Base-by-base conservation (phyloP, 2,329 filamentous ascomycete species). In the Metarhizium humberi region DNA sequence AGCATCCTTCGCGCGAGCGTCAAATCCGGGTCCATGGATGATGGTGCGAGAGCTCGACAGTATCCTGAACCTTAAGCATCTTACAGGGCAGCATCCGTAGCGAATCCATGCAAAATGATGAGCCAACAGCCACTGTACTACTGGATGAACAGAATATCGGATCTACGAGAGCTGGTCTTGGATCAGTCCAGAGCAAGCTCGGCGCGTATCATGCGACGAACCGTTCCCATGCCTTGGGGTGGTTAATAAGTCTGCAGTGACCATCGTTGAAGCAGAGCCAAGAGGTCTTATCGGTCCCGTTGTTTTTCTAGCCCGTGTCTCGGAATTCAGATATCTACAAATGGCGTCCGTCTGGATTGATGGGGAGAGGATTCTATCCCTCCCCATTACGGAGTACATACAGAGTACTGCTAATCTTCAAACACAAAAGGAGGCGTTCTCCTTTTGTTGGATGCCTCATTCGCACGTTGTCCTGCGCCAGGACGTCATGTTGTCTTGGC, bases 401-500 rank as follows among this genome's bases (percentile, higher is more conserved):
- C 32, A 11, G 32, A 34, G 40, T 42, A 16, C 13, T 14, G 16
- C 42, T 45, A 43, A 45, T 18, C 6, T 45, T 45, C n/a, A 10
- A 47, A 32, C 42, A 11, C 30, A 18, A 25, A 53, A 47, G 8
- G 40, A 47, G 8, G 30, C 25, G 42, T 18, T 10, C 16, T 38
- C 18, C 29, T 36, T 36, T 50, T 16, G n/a, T 13, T 50, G 14
- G 32, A n/a, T 36, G 25, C 30, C 20, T 32, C 47, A 20, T 49
- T 6, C 50, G n/a, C 32, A 51, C 43, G 34, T 25, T 54, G 50
- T 53, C n/a, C 50, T 50, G 57, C 55, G 30, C 47, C 52, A 51
- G 52, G 46, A 55, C 55, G 57, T 58, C 57, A 58, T 34, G 50
- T 25, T 53, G 36, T 47, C 49, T 56, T 54, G 52, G 43, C 42